Base-by-base conservation (phyloP, 768 basidiomycete species). In the Hygrophorus russula region DNA sequence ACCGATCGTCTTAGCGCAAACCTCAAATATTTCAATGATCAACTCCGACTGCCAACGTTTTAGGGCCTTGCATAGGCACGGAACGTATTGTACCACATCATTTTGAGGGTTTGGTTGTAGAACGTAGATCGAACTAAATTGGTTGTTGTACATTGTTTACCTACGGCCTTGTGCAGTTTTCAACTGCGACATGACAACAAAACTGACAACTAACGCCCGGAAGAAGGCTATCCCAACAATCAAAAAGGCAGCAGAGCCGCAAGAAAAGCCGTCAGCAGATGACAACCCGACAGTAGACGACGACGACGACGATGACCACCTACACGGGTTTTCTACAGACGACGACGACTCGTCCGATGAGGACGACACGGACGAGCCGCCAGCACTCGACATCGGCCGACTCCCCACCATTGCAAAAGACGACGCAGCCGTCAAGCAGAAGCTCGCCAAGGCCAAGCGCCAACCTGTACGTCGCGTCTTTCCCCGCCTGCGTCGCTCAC, bases 391-490 rank as follows among this genome's bases (percentile, higher is more conserved):
- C 49, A 64, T 91, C 19, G 64, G 56, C 18, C 80, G 77, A 52
- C 69, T 97, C 31, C 93, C 92, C 1, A 91, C 87, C 0, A 67
- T 91, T 18, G 84, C 86, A 18, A 93, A 91, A 55, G 90, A 93
- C 57, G 91, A 94, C 56, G 80, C 71, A 34, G 74, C 69, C 1
- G 83, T 97, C 10, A 79, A 83, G 50, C 65, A 65, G 50, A 80
- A 71, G 55, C 60, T 80, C 3, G 75, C 74, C 45, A 74, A 69
- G 39, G 78, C 78, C 0, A 74, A 76, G 53, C 65, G 68, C 51
- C 74, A 82, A 57, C 78, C 76, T 46, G 92, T 90, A 53, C 47
- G 82, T 63, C 24, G 27, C 3, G 14, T 18, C n/a, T n/a, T n/a
- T n/a, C 9, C 18, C 7, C 19, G 11, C 19, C 11, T 36, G 17